phyloP scores from a whole-genome alignment of 2,329 filamentous ascomycete species.

The Colletotrichum sublineola region DNA sequence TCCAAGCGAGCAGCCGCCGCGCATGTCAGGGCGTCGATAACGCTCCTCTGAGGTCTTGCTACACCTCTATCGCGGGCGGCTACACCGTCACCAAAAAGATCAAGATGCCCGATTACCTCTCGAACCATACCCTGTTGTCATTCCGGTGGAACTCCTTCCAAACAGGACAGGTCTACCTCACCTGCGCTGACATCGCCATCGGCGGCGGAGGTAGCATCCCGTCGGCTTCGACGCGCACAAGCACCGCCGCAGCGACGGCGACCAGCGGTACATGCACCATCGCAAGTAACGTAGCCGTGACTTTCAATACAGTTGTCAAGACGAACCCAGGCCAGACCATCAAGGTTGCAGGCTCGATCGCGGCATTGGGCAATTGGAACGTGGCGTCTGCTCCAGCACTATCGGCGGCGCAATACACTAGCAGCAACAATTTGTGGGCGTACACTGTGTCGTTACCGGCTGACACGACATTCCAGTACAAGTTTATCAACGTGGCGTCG shows the following conservation, averaged over 20 bases:
- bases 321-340: slow-evolving; percentile 64
- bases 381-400: slow-evolving; percentile 61
- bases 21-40: slow-evolving; percentile 62
- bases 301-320: slow-evolving; percentile 57
- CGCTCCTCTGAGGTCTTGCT: slow-evolving; percentile 59
- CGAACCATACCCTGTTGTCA: slow-evolving; percentile 64
- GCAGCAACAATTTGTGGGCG: slow-evolving; percentile 67
- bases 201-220: slow-evolving; percentile 36
- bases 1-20: slow-evolving; percentile 53
- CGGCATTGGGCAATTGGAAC: slow-evolving; percentile 55
- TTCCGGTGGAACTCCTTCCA: slow-evolving; percentile 69
- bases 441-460: slow-evolving; percentile 63
- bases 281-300: slow-evolving; percentile 54
- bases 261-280: slow-evolving; percentile 48
- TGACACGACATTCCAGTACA: slow-evolving; percentile 69
- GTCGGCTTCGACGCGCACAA: slow-evolving; percentile 42
- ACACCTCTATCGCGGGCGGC: slow-evolving; percentile 65
- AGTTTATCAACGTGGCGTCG: slow-evolving; percentile 69
- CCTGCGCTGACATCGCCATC: slow-evolving; percentile 66
- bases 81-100: slow-evolving; percentile 67
- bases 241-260: slow-evolving; percentile 37
- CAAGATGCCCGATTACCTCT: slow-evolving; percentile 61
- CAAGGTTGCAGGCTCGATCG: slow-evolving; percentile 61
- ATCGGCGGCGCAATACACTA: slow-evolving; percentile 66
- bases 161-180: slow-evolving; percentile 66